Percentiles rank a stretch among this genome's conserved stretches.
Evolutionary conservation across 139 green algal species (phyloP).

Genomic region (Tetraselmis chui): DNA sequence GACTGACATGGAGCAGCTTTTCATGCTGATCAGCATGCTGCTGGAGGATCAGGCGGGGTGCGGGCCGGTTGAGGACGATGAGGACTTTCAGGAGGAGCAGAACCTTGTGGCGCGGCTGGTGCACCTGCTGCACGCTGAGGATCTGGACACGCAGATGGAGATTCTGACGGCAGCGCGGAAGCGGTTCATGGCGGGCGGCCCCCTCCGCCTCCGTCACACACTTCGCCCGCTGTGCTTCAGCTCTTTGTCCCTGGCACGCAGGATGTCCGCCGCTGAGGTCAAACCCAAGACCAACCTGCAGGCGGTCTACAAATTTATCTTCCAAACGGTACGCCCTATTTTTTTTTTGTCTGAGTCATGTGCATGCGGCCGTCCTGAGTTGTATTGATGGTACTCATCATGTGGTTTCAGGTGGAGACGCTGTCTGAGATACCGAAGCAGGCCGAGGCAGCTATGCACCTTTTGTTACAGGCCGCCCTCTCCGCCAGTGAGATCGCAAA

Average conservation of each 20-base stretch:
- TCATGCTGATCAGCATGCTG: conserved; percentile 67
- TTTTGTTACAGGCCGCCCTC: conserved; percentile 65
- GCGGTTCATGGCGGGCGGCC: conserved; percentile 57
- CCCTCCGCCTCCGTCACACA: conserved; percentile 60
- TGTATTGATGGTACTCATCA: too few relatives aligned
- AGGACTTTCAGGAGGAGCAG: conserved; percentile 82
- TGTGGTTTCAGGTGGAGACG: conserved; percentile 5
- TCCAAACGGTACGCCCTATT: neutral
- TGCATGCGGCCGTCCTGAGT: too few relatives aligned
- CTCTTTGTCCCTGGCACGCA: conserved; percentile 44
- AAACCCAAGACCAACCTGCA: neutral
- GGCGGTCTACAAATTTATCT: neutral
- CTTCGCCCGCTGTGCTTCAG: conserved; percentile 71
- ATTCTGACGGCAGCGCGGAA: conserved; percentile 56
- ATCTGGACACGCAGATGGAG: conserved; percentile 52
- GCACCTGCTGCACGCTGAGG: conserved; percentile 55
- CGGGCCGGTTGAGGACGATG: conserved; percentile 56
- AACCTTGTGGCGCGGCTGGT: conserved; percentile 81
- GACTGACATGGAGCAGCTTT: conserved; percentile 56
- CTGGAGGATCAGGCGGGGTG: conserved; percentile 42
- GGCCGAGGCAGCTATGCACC: conserved; percentile 58
- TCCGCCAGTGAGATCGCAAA: conserved; percentile 43
- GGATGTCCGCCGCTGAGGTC: neutral
- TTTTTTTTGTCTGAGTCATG: neutral
- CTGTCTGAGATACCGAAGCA: conserved; percentile 13